Percentiles rank a stretch among this genome's conserved stretches.
Evolutionary conservation across 176 grass and related monocot genomes (phyloP).

Genomic region (Hordeum vulgare): MorexV3_pseudomolecules_assembly NC_058520.1:522144298-522144797

Average conservation of each 20-base stretch:
- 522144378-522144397: neutral
- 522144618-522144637: conserved; percentile 72
- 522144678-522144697: too few relatives aligned
- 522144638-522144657: conserved; percentile 84
- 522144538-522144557: neutral
- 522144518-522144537: neutral
- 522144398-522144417: conserved; percentile 10
- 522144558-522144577: neutral
- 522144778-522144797: neutral
- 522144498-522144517: neutral
- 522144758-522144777: neutral
- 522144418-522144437: conserved; percentile 72
- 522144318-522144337: conserved; percentile 86
- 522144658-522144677: too few relatives aligned
- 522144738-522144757: conserved; percentile 6
- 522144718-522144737: too few relatives aligned
- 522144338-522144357: conserved; percentile 84
- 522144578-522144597: neutral
- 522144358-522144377: neutral
- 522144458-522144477: neutral
- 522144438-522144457: conserved; percentile 40
- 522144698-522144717: too few relatives aligned
- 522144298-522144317: conserved; percentile 76
- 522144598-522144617: neutral
- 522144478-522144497: neutral